These are phyloP conservation scores for Cyclocybe aegerita DNA, from an alignment of 768 basidiomycete species.

Conservation along the genomic window DNA sequence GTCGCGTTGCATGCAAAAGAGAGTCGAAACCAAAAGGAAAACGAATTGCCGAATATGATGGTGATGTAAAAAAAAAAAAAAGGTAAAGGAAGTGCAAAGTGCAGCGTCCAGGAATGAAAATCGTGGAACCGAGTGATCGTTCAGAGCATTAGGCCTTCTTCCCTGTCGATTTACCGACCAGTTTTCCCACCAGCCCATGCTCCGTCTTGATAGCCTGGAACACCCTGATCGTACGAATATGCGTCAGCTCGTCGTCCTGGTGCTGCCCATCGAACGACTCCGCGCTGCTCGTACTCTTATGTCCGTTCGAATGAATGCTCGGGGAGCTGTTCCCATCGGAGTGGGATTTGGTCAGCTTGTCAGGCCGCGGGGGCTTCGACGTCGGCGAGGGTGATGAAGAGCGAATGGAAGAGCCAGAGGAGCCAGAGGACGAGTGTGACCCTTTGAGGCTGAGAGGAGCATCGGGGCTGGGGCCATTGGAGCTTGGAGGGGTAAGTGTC, in stretches of 20 bases:
- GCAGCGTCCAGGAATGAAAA: no score
- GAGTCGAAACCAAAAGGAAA: no score
- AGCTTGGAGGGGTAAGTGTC: not conserved
- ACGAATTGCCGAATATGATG: no score
- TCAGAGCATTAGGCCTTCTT: not conserved
- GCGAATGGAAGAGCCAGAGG: not conserved
- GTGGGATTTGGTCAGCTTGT: not conserved
- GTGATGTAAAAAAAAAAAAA: no score
- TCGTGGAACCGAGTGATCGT: no score
- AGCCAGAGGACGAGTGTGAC: not conserved
- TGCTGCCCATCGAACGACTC: conserved; percentile 23
- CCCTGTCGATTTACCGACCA: not conserved
- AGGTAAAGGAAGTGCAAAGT: no score
- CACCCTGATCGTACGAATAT: conserved; percentile 52
- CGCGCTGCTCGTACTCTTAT: conserved; percentile 7
- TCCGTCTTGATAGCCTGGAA: conserved; percentile 46
- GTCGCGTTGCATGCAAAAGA: no score
- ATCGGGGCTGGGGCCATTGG: not conserved
- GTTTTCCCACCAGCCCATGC: not conserved
- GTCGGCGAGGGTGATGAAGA: no score
- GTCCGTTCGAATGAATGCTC: not conserved
- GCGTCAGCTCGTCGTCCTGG: conserved; percentile 39
- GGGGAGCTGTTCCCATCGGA: not conserved
- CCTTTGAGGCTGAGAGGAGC: no score
- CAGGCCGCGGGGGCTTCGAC: no score